phyloP scores from a whole-genome alignment of 2,329 filamentous ascomycete genomes.

The Aureobasidium uvarum region DNA sequence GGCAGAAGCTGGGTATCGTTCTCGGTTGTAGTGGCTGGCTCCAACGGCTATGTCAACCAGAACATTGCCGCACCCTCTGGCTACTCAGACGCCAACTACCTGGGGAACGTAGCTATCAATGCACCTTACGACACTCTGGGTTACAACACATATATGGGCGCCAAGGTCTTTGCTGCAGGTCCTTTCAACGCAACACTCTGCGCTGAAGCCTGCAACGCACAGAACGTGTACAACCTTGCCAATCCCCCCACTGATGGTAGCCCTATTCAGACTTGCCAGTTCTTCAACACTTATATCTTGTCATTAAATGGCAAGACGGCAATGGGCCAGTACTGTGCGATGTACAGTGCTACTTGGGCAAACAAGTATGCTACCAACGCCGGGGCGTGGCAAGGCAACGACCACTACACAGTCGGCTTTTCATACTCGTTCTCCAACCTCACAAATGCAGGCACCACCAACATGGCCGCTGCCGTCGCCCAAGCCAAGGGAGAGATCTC shows the following conservation, averaged over 20 bases:
- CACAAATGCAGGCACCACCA: slow-evolving; percentile 3
- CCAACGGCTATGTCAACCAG: slow-evolving; percentile 27
- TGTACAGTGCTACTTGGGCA: slow-evolving; percentile 30
- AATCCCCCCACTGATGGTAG: slow-evolving; percentile 26
- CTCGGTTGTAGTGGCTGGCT: slow-evolving; percentile 27
- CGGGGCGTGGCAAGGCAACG: slow-evolving; percentile 25
- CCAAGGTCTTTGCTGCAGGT: slow-evolving; percentile 34
- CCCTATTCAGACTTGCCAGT: slow-evolving; percentile 7
- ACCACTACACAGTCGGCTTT: slow-evolving; percentile 26
- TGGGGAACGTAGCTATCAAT: slow-evolving; percentile 33
- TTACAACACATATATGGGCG: slow-evolving; percentile 35
- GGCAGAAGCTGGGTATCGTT: slow-evolving; percentile 24
- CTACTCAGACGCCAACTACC: slow-evolving; percentile 28
- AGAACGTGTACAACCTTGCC: slow-evolving; percentile 30
- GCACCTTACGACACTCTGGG: slow-evolving; percentile 34
- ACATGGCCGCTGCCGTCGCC: slow-evolving; percentile 26
- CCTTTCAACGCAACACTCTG: slow-evolving; percentile 38
- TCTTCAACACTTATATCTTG: slow-evolving; percentile 25
- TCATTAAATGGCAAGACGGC: slow-evolving; percentile 16
- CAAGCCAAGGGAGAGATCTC: slow-evolving; percentile 28
- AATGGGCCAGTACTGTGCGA: slow-evolving; percentile 22
- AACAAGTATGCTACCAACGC: slow-evolving; percentile 30
- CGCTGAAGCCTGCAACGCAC: slow-evolving; percentile 32
- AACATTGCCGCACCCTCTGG: slow-evolving; percentile 27
- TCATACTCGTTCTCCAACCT: slow-evolving; percentile 27